Percentiles rank a stretch among this genome's conserved stretches.
Evolutionary conservation across 2,329 filamentous ascomycete species (phyloP).

Genomic region (Botrytis pseudocinerea): DNA sequence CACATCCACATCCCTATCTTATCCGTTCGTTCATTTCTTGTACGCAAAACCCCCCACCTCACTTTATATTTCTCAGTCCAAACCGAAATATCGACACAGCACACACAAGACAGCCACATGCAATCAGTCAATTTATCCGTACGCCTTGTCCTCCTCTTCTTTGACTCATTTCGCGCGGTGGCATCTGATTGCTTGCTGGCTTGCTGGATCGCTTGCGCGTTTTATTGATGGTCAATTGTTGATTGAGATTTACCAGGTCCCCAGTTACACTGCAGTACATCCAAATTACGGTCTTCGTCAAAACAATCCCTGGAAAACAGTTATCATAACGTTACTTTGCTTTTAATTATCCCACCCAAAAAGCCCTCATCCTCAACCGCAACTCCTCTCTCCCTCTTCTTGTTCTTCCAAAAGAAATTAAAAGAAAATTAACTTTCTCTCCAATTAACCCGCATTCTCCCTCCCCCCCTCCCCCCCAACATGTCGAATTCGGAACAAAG

Average conservation of each 20-base stretch:
- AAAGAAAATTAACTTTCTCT: not conserved
- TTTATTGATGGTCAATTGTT: not conserved
- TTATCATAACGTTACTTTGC: constrained; percentile 4
- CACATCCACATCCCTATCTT: not conserved
- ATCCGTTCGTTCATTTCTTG: not conserved
- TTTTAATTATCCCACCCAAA: not conserved
- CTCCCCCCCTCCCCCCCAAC: not conserved
- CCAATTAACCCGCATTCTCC: not conserved
- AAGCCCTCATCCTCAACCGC: not conserved
- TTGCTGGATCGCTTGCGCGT: too few species aligned
- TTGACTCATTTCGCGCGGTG: not conserved
- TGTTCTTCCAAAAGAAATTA: not conserved
- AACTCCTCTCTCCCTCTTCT: too few species aligned
- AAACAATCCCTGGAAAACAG: constrained; percentile 3
- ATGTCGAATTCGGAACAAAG: constrained; percentile 20
- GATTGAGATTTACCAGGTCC: not conserved
- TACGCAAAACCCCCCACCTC: constrained; percentile 1
- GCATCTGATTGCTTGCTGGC: not conserved
- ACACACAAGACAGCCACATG: not conserved
- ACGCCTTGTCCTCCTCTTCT: not conserved
- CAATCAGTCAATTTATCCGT: not conserved
- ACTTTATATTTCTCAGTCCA: constrained; percentile 2
- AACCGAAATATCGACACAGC: not conserved
- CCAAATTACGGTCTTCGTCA: constrained; percentile 1
- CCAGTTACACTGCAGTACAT: not conserved